Evolutionary conservation across 805 yeast species (phyloP).

Genomic region (Kazachstania kunashirensis): DNA sequence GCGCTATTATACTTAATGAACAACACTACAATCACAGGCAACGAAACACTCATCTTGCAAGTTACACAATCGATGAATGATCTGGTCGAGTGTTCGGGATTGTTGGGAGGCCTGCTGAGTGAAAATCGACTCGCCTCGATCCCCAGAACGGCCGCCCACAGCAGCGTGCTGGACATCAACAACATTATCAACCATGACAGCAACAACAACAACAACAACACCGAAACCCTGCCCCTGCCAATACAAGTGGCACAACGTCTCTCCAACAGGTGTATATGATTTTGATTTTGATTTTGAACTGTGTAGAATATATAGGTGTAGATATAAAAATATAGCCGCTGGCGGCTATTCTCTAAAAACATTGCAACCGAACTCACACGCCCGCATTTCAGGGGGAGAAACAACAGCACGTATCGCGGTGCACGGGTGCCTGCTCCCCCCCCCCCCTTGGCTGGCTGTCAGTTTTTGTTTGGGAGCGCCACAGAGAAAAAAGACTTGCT

Average conservation of each 20-base stretch:
- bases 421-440: background rate
- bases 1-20: background rate
- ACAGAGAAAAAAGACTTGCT: too few species aligned
- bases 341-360: background rate
- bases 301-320: too few species aligned
- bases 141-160: background rate
- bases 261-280: background rate
- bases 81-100: conserved; percentile 21
- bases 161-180: background rate
- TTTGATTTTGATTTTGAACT: background rate
- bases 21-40: too few species aligned
- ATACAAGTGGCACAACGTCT: background rate
- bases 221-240: background rate
- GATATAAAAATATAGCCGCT: background rate
- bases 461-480: background rate
- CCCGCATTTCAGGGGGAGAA: too few species aligned
- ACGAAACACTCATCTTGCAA: too few species aligned
- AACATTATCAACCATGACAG: background rate
- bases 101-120: conserved; percentile 7
- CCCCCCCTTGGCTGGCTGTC: background rate
- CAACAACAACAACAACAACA: background rate
- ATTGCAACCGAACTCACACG: background rate
- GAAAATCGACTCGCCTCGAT: background rate
- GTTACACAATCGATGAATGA: conserved; percentile 18
- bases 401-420: too few species aligned